phyloP scores from a whole-genome alignment of 768 basidiomycete genomes.

The Fistulinella prunicolor region DNA sequence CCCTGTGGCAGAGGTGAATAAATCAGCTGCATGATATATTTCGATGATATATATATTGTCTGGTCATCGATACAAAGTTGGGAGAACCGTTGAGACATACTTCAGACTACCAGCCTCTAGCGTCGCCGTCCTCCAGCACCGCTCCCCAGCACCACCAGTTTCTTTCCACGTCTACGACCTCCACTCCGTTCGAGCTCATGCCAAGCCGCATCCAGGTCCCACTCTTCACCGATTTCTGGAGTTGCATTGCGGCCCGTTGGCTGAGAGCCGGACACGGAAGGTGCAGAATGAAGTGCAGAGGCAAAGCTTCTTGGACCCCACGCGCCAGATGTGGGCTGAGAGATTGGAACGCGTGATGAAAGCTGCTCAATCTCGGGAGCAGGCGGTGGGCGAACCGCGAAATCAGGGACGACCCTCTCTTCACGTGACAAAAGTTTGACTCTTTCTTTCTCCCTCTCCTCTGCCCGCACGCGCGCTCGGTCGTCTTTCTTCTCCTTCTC shows the following conservation, averaged over 20 bases:
- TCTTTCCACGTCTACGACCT: constrained; percentile 59
- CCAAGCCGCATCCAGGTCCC: constrained; percentile 78
- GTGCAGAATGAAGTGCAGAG: constrained; percentile 60
- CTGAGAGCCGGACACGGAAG: constrained; percentile 46
- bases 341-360: constrained; percentile 3
- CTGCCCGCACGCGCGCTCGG: constrained; percentile 71
- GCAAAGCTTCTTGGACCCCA: constrained; percentile 86
- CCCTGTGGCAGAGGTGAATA: not conserved
- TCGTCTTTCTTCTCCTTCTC: constrained; percentile 89
- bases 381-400: constrained; percentile 6
- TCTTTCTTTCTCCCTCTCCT: constrained; percentile 70
- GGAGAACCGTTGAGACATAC: not conserved
- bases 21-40: not conserved
- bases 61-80: constrained; percentile 13
- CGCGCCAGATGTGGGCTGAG: constrained; percentile 43
- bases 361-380: constrained; percentile 14
- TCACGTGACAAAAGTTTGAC: constrained; percentile 30
- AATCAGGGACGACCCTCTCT: constrained; percentile 10
- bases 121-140: constrained; percentile 54
- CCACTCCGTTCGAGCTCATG: constrained; percentile 67
- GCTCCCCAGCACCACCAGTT: constrained; percentile 70
- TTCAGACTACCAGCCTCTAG: constrained; percentile 12
- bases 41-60: constrained; percentile 6
- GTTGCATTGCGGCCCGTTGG: constrained; percentile 26
- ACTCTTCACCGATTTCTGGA: constrained; percentile 52